Conservation (phyloP, 768 basidiomycete genomes). For the Butyriboletus loyo region DNA sequence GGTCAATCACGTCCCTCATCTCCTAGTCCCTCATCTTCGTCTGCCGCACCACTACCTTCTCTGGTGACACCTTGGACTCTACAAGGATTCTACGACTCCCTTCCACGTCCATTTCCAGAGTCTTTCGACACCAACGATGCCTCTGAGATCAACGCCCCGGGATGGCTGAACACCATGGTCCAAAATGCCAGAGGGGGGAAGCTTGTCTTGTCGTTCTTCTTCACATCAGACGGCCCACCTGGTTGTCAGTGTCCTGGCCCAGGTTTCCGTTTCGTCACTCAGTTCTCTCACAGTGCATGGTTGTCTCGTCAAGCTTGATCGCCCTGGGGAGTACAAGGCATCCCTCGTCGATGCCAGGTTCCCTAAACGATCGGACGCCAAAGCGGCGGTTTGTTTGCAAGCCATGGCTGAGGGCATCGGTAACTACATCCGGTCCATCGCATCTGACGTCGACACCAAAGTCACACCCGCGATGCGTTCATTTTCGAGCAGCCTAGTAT, state of each 20-base stretch:
- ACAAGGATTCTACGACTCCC: slow-evolving; percentile 59
- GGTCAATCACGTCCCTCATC: slow-evolving; percentile 43
- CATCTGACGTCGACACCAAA: slow-evolving; percentile 41
- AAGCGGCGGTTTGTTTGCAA: slow-evolving; percentile 60
- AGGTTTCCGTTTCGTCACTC: neutral
- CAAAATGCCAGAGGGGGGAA: slow-evolving; percentile 52
- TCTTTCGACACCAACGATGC: slow-evolving; percentile 42
- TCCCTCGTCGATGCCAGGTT: slow-evolving; percentile 67
- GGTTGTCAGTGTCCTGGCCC: slow-evolving; percentile 41
- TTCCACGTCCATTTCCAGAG: slow-evolving; percentile 65
- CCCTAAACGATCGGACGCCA: slow-evolving; percentile 60
- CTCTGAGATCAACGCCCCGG: slow-evolving; percentile 51
- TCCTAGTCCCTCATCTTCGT: slow-evolving; percentile 5
- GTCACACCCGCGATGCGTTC: slow-evolving; percentile 45
- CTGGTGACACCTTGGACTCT: slow-evolving; percentile 37
- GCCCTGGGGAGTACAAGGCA: slow-evolving; percentile 48
- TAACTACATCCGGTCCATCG: slow-evolving; percentile 48
- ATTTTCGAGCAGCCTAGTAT: slow-evolving; percentile 43
- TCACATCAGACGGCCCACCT: slow-evolving; percentile 39
- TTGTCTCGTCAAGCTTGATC: slow-evolving; percentile 57
- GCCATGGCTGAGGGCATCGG: slow-evolving; percentile 65
- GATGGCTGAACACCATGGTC: slow-evolving; percentile 49
- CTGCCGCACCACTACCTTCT: slow-evolving; percentile 2
- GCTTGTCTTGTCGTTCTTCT: slow-evolving; percentile 42
- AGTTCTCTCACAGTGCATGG: slow-evolving; percentile 48